Evolutionary conservation across 192 early-diverging fungal species (phyloP), one percentile per base, ranked within the genome.

Genomic region (Rhizophagus prolifer): DNA sequence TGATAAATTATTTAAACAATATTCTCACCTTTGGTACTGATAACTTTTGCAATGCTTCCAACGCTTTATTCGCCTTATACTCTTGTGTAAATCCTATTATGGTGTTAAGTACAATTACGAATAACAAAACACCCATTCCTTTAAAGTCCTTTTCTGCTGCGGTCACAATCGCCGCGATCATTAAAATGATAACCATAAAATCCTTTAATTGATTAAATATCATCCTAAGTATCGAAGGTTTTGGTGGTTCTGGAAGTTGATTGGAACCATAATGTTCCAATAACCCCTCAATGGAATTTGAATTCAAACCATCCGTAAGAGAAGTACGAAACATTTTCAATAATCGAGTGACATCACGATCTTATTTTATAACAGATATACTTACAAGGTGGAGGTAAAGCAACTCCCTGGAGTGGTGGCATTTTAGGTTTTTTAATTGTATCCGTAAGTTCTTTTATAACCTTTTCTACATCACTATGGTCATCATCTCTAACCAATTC

Each of bases 31-130:
- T 26, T 50, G 92, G 90, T 0, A 94, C 91, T 23, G 84, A 83
- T 25, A 93, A 75, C 30, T 90, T 90, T 36, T 88, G 78, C 25
- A 94, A 78, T 3, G 93, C 93, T 70, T 93, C 92, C 66, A 98
- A 86, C 31, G 95, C 95, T 72, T 95, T 94, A 76, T 91, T 94
- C 13, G 97, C 96, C 78, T 95, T 93, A 85, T 91, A 98, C 81
- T 99, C 97, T 85, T 99, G 97, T 3, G 90, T 84, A 76, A 98
- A 97, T 10, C 97, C 97, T 77, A 99, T 95, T 38, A 90, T 77
- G 28, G 95, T 89, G 83, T 98, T 98, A 60, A 97, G 79, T 23
- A 91, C 81, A 50, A 97, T 94, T 41, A 98, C 83, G 12, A 86
- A 90, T 46, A 93, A 58, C 14, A 83, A 63, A 23, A 85, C 82